Conservation (phyloP, 2,329 filamentous ascomycete genomes). For the Dothistroma septosporum region DNA sequence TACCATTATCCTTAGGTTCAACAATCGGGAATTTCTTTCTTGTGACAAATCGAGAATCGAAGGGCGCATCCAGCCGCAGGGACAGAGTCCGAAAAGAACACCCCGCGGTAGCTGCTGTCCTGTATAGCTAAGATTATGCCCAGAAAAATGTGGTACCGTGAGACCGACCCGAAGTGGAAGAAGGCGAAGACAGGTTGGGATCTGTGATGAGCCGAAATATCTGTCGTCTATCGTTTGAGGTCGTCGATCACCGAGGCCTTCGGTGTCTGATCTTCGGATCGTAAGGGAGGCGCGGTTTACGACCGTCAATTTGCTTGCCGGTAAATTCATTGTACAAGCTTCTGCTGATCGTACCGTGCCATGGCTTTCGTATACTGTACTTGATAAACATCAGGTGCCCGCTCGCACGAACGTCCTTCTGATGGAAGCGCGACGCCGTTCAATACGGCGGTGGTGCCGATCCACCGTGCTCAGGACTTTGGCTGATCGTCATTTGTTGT, state of each 20-base stretch:
- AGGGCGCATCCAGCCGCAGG: conserved; percentile 7
- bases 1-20: background rate
- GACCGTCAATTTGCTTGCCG: too few relatives aligned
- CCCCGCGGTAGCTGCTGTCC: background rate
- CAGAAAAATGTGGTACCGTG: background rate
- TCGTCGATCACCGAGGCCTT: background rate
- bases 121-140: background rate
- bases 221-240: background rate
- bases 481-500: conserved; percentile 5
- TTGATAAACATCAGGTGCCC: background rate
- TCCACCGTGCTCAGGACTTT: background rate
- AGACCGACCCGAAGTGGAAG: background rate
- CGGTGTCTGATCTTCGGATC: background rate
- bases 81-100: background rate
- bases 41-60: background rate
- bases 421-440: background rate
- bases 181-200: background rate
- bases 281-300: background rate
- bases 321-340: background rate
- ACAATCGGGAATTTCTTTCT: background rate
- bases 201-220: background rate
- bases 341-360: background rate
- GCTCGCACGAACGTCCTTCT: background rate
- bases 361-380: background rate
- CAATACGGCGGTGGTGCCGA: conserved; percentile 10